Evolutionary conservation across 129 eudicot species (phyloP), one percentile per base, ranked within the genome.

Genomic region (Flaveria brownii): DNA sequence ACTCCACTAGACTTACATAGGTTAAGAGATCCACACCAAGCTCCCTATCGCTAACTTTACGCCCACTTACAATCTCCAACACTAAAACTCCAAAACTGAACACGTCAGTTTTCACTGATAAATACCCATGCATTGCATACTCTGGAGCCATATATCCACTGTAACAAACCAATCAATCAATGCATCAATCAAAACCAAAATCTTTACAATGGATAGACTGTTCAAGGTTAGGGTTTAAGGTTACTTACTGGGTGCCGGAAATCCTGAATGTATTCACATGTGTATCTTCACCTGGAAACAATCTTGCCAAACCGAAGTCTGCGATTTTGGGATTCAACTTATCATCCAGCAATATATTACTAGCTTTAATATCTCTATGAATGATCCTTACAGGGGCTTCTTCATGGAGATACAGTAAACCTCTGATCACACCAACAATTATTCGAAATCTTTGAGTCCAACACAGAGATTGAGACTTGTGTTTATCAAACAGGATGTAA

Each of bases 381-480:
- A 45, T 45, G 50, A 45, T 45, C 50, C 50, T 45, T 8, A 45
- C 50, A 11, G 50, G 50, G 11, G 98, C 98, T 77, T 93, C 98
- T 80, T 93, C 98, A 69, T 93, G 98, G 57, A 93, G 84, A 70
- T 93, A 93, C 64, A 93, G 92, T 80, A 93, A 95, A 73, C 96
- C 98, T 79, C 96, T 86, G 23, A 85, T 83, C 8, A 93, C 26
- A 3, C 98, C 96, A 4, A 77, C 59, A 36, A 93, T 73, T 70
- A 90, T 88, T 64, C 66, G 83, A 80, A 83, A 82, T 60, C 96
- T 82, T 77, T 75, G 86, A 5, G 79, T 23, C 98, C 98, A 93
- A 76, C 77, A 84, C 82, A 90, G 76, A 23, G 86, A 76, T 36
- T 74, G 49, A 16, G 92, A 83, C 14, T 11, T 9, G 11, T 11